These are phyloP conservation scores for Fusarium multiceps DNA, from an alignment of 2,329 filamentous ascomycete genomes.

Conservation along the genomic window DNA sequence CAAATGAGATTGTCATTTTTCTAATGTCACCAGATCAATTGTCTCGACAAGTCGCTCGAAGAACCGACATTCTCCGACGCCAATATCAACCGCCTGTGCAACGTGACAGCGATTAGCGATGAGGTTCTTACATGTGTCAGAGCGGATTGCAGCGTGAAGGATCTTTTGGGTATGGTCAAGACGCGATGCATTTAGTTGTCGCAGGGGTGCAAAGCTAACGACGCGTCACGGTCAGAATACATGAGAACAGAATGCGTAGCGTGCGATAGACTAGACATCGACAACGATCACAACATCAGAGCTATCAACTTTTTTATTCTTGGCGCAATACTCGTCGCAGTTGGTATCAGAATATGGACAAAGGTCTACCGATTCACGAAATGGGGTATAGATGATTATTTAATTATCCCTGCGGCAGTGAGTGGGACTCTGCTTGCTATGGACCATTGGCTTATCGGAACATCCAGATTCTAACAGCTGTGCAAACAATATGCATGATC, in stretches of 20 bases:
- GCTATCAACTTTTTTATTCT: background rate
- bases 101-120: background rate
- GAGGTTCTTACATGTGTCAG: background rate
- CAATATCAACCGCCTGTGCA: background rate
- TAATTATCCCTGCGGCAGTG: background rate
- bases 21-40: background rate
- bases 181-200: background rate
- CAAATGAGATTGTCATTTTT: background rate
- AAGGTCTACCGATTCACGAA: background rate
- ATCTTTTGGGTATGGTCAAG: background rate
- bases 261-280: background rate
- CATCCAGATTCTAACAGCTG: background rate
- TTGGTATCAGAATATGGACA: background rate
- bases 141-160: background rate
- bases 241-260: background rate
- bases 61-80: background rate
- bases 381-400: conserved; percentile 13
- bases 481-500: background rate
- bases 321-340: background rate
- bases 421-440: rapidly evolving
- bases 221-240: background rate
- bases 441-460: rapidly evolving
- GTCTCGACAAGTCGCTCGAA: background rate
- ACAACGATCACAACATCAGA: background rate
- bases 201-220: background rate